These are phyloP conservation scores for Lichtheimia ramosa DNA, from an alignment of 371 early-diverging fungal genomes.

Conservation along the genomic window DNA sequence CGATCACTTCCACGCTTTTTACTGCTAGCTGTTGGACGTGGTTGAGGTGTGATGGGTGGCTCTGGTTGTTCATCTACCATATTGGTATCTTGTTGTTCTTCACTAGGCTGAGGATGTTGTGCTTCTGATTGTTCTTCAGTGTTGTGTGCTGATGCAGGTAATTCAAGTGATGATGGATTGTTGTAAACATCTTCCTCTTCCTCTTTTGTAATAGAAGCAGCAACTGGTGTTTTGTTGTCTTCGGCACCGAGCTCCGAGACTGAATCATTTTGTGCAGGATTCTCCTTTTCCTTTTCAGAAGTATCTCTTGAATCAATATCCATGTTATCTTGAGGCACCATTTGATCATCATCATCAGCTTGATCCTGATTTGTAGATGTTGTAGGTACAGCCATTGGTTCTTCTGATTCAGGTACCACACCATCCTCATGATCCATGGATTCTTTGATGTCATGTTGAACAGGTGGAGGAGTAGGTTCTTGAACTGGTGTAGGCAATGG, in stretches of 20 bases:
- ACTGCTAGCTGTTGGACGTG: conserved; percentile 2
- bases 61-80: not conserved
- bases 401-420: too few relatives aligned
- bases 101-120: not conserved
- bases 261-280: too few relatives aligned
- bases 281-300: too few relatives aligned
- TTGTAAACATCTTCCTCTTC: too few relatives aligned
- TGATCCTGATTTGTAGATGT: too few relatives aligned
- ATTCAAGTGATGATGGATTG: conserved; percentile 4
- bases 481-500: conserved; percentile 7
- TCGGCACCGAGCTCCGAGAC: too few relatives aligned
- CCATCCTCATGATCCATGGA: too few relatives aligned
- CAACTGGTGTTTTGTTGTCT: too few relatives aligned
- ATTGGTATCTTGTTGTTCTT: not conserved
- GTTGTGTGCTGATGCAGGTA: conserved; percentile 4
- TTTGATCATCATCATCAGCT: conserved; percentile 1
- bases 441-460: too few relatives aligned
- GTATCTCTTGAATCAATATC: not conserved
- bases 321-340: conserved; percentile 4
- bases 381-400: too few relatives aligned
- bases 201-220: too few relatives aligned
- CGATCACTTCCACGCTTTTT: conserved; percentile 7
- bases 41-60: conserved; percentile 1
- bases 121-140: not conserved
- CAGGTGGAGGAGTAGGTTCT: not conserved